Percentiles rank a stretch among this genome's conserved stretches.
Evolutionary conservation across 2,329 filamentous ascomycete genomes (phyloP).

Genomic region (Aspergillus candidus): DNA sequence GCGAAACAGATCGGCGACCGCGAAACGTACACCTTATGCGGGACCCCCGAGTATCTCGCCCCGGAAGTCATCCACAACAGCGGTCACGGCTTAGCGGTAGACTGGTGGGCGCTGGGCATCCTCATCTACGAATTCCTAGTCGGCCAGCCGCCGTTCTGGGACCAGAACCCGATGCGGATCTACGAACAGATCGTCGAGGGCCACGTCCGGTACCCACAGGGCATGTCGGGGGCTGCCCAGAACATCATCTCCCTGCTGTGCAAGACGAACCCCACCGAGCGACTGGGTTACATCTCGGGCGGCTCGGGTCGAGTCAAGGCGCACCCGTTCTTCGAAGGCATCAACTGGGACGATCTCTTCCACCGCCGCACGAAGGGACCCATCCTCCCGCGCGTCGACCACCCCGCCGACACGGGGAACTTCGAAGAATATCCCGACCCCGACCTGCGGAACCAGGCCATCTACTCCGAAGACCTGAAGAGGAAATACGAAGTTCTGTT

Average conservation of each 20-base stretch:
- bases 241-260: constrained; percentile 58
- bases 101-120: constrained; percentile 65
- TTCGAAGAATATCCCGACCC: constrained; percentile 59
- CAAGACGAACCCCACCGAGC: constrained; percentile 57
- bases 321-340: constrained; percentile 56
- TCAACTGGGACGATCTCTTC: constrained; percentile 60
- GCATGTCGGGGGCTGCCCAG: constrained; percentile 54
- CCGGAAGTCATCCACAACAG: constrained; percentile 62
- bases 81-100: constrained; percentile 59
- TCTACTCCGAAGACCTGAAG: constrained; percentile 56
- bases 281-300: constrained; percentile 57
- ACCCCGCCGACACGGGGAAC: constrained; percentile 57
- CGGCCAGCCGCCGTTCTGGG: constrained; percentile 63
- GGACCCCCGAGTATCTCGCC: constrained; percentile 62
- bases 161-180: constrained; percentile 63
- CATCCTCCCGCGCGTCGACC: constrained; percentile 55
- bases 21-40: constrained; percentile 62
- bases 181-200: constrained; percentile 64
- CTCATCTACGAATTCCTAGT: constrained; percentile 63
- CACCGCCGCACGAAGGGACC: constrained; percentile 55
- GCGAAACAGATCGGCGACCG: constrained; percentile 55
- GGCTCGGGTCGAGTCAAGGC: constrained; percentile 54
- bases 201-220: constrained; percentile 54
- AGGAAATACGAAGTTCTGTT: constrained; percentile 57
- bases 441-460: constrained; percentile 46